Percentiles rank a stretch among this genome's conserved stretches.
Evolutionary conservation across 2,329 filamentous ascomycete species (phyloP).

Genomic region (Calycina herbarum): DNA sequence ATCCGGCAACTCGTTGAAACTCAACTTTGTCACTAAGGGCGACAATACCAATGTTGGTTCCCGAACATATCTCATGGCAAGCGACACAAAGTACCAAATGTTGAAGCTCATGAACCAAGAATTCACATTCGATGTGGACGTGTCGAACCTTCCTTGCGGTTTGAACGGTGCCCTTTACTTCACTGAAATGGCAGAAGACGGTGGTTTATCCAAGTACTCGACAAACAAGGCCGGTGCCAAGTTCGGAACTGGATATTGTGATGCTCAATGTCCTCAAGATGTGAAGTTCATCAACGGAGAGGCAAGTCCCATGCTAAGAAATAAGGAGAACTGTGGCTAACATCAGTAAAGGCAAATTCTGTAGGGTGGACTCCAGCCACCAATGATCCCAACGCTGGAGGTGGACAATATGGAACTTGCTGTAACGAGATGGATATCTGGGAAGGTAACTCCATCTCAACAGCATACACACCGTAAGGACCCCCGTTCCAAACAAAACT

Average conservation of each 20-base stretch:
- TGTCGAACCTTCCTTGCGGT: slow-evolving; percentile 67
- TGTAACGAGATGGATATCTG: slow-evolving; percentile 70
- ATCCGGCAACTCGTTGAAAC: slow-evolving; percentile 51
- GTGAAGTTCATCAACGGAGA: slow-evolving; percentile 55
- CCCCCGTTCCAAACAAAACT: background rate
- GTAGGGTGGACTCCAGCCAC: slow-evolving; percentile 49
- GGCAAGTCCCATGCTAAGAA: slow-evolving; percentile 36
- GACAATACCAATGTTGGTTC: slow-evolving; percentile 49
- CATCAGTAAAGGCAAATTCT: slow-evolving; percentile 50
- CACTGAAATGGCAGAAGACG: slow-evolving; percentile 62
- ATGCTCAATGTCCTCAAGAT: slow-evolving; percentile 56
- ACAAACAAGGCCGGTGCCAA: slow-evolving; percentile 58
- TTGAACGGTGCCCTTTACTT: slow-evolving; percentile 73
- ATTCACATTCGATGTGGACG: slow-evolving; percentile 73
- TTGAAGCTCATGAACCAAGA: slow-evolving; percentile 67
- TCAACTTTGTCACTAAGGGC: slow-evolving; percentile 58
- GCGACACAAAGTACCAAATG: slow-evolving; percentile 60
- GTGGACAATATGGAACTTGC: slow-evolving; percentile 58
- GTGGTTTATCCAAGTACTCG: slow-evolving; percentile 53
- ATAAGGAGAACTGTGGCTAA: background rate
- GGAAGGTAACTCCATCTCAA: slow-evolving; percentile 61
- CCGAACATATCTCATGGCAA: slow-evolving; percentile 65
- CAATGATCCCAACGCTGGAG: slow-evolving; percentile 54
- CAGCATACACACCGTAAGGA: slow-evolving; percentile 53
- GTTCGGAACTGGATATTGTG: slow-evolving; percentile 65